A percentile compares a stretch with the other conserved stretches of the same genome.
Evolutionary conservation across 2,329 filamentous ascomycete genomes (phyloP).

Genomic region (Neonectria hederae): DNA sequence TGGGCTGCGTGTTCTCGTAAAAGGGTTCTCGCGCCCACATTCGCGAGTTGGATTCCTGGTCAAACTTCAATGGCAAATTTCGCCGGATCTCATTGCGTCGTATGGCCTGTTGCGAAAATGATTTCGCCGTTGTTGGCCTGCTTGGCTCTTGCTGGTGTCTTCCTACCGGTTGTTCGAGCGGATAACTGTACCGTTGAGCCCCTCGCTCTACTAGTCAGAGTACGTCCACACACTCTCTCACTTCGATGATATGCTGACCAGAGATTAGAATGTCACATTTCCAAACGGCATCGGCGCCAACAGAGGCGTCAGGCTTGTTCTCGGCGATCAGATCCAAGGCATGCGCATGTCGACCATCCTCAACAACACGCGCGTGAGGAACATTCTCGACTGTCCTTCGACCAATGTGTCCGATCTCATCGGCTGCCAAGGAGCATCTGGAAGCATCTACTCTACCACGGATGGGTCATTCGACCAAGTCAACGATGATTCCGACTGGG

Average conservation of each 20-base stretch:
- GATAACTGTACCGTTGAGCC: slow-evolving; percentile 18
- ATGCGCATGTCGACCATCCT: slow-evolving; percentile 20
- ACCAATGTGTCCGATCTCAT: slow-evolving; percentile 11
- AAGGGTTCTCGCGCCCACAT: not conserved
- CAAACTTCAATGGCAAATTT: not conserved
- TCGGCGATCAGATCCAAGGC: slow-evolving; percentile 17
- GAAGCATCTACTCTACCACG: slow-evolving; percentile 18
- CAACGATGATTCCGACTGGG: slow-evolving; percentile 16
- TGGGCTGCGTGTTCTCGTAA: not conserved
- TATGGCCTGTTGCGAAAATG: slow-evolving; percentile 10
- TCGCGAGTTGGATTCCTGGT: not conserved
- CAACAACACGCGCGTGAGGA: slow-evolving; percentile 22
- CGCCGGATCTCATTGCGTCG: not conserved
- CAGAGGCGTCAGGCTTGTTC: slow-evolving; percentile 18
- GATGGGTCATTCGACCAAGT: slow-evolving; percentile 5
- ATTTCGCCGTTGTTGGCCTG: slow-evolving; percentile 2
- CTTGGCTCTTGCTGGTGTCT: slow-evolving; percentile 4
- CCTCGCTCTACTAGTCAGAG: slow-evolving; percentile 11
- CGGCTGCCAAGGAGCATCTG: slow-evolving; percentile 21
- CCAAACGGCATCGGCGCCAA: slow-evolving; percentile 24
- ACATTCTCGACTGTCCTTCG: slow-evolving; percentile 18
- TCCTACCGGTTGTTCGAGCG: not conserved
- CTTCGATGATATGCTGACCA: not conserved
- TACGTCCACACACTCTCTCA: not conserved
- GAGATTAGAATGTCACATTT: slow-evolving; percentile 17